Evolutionary conservation across 2,329 filamentous ascomycete genomes (phyloP).

Genomic region (Bipolaris cookei): DNA sequence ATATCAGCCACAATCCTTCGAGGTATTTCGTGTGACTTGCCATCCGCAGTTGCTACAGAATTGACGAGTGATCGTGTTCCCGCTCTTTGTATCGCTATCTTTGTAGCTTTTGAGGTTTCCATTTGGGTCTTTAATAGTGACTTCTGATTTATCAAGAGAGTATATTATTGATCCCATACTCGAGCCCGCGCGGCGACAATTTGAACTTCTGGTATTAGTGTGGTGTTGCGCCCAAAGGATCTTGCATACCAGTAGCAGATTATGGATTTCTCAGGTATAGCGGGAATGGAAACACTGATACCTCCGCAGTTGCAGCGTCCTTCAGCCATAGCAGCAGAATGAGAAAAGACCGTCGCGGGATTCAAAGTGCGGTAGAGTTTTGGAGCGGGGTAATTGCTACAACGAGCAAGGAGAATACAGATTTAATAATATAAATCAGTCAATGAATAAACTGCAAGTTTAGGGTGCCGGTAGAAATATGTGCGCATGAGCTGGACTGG

Average conservation of each 20-base stretch:
- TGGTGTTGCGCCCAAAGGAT: not conserved
- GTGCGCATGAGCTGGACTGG: no score
- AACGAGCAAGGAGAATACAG: not conserved
- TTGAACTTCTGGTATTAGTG: conserved; percentile 25
- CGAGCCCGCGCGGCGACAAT: conserved; percentile 39
- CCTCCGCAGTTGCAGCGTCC: conserved; percentile 43
- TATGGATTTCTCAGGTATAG: conserved; percentile 26
- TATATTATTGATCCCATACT: conserved; percentile 32
- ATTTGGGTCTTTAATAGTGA: conserved; percentile 31
- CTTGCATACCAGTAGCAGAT: conserved; percentile 41
- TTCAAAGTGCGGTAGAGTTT: no score
- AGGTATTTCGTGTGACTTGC: conserved; percentile 16
- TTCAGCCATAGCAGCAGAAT: conserved; percentile 24
- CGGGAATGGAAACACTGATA: conserved; percentile 35
- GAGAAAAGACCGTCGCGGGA: not conserved
- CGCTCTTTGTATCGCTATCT: conserved; percentile 37
- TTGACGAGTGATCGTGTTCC: conserved; percentile 34
- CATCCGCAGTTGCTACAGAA: conserved; percentile 44
- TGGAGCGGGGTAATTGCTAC: not conserved
- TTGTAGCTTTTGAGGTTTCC: conserved; percentile 33
- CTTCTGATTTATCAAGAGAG: conserved; percentile 25
- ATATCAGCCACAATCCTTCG: conserved; percentile 1
- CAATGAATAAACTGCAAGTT: not conserved
- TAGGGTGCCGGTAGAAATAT: no score
- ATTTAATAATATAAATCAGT: not conserved